phyloP scores from a whole-genome alignment of 495 filamentous ascomycete species.

The Penicillium coprophilum region DNA sequence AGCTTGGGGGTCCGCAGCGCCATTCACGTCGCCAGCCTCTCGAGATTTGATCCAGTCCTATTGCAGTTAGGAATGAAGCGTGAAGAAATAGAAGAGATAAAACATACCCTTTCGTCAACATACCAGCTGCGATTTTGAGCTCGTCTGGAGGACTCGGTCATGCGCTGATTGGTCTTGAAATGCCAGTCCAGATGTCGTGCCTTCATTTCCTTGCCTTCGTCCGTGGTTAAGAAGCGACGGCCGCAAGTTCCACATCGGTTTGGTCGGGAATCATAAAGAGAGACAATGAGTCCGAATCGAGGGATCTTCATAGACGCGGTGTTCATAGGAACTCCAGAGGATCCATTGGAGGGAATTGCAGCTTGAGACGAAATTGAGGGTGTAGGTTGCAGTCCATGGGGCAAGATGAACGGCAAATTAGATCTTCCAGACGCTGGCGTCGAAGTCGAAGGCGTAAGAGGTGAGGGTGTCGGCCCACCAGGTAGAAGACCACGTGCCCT shows the following conservation, averaged over 20 bases:
- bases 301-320: conserved; percentile 76
- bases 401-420: conserved; percentile 42
- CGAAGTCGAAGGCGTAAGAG: conserved; percentile 23
- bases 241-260: conserved; percentile 90
- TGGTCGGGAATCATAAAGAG: conserved; percentile 74
- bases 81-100: conserved; percentile 5
- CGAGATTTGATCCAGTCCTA: conserved; percentile 87
- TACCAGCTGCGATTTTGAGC: conserved; percentile 92
- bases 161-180: conserved; percentile 87
- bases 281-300: conserved; percentile 67
- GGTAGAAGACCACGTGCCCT: conserved; percentile 50
- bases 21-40: conserved; percentile 67
- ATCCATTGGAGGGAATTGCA: conserved; percentile 28
- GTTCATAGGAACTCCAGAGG: conserved; percentile 65
- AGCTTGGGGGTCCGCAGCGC: conserved; percentile 41
- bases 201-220: conserved; percentile 79
- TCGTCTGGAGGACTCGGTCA: conserved; percentile 75
- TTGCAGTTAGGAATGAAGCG: conserved; percentile 11
- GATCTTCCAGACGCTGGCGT: conserved; percentile 26
- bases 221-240: conserved; percentile 73
- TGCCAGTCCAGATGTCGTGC: conserved; percentile 97
- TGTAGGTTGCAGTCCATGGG: conserved; percentile 41
- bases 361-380: conserved; percentile 34
- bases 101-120: conserved; percentile 80
- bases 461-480: conserved; percentile 32